phyloP scores from a whole-genome alignment of 352 stramenopile genomes.

The Phytophthora foliorum region DNA sequence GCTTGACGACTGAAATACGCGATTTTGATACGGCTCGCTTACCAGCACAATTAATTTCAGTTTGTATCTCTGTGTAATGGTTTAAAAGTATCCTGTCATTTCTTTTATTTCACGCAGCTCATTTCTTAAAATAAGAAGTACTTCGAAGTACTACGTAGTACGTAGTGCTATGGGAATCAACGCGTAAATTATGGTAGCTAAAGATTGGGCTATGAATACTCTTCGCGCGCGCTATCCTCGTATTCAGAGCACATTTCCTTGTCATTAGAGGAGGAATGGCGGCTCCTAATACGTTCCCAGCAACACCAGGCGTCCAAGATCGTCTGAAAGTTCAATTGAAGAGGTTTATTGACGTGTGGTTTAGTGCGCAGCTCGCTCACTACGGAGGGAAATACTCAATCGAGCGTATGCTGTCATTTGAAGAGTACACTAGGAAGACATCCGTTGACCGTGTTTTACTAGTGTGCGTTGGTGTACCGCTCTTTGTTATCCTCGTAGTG shows the following conservation, averaged over 20 bases:
- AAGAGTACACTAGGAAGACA: conserved; percentile 30
- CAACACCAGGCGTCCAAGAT: neutral
- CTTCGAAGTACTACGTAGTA: too few relatives aligned
- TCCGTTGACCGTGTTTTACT: conserved; percentile 20
- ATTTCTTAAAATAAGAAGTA: too few relatives aligned
- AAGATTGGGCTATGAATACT: neutral
- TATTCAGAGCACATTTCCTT: neutral
- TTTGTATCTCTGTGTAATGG: too few relatives aligned
- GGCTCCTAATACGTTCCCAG: neutral
- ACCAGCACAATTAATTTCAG: too few relatives aligned
- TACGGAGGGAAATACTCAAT: conserved; percentile 36
- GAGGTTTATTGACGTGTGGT: conserved; percentile 8
- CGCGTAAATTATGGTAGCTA: neutral
- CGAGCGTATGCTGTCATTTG: conserved; percentile 33
- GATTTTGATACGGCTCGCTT: too few relatives aligned
- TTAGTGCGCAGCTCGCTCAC: conserved; percentile 17
- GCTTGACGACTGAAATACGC: too few relatives aligned
- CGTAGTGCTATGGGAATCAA: too few relatives aligned
- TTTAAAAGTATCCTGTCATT: too few relatives aligned
- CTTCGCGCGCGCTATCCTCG: neutral
- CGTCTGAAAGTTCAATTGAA: neutral
- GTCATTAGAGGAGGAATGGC: neutral
- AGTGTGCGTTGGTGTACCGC: conserved; percentile 12
- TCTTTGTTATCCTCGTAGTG: conserved; percentile 21
- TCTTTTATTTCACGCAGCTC: too few relatives aligned